Evolutionary conservation across 352 stramenopile species (phyloP).

Genomic region (Phytophthora europaea): DNA sequence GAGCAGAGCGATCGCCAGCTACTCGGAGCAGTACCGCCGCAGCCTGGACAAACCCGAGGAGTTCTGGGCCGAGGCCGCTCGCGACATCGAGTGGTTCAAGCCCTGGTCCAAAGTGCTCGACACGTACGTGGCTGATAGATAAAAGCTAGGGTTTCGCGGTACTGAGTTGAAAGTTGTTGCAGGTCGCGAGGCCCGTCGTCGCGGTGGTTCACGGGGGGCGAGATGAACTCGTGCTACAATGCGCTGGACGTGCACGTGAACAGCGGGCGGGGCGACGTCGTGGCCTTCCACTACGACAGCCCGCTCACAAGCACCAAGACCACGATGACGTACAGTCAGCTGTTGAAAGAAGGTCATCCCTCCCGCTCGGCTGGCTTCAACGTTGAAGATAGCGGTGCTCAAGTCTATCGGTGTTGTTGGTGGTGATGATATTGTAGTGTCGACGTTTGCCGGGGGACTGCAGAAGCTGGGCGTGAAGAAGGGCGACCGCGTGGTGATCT

Average conservation of each 20-base stretch:
- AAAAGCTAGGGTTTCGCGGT: not conserved
- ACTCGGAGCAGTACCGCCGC: slow-evolving; percentile 52
- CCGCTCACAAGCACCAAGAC: slow-evolving; percentile 67
- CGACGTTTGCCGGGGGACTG: slow-evolving; percentile 69
- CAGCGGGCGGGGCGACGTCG: slow-evolving; percentile 58
- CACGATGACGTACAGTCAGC: slow-evolving; percentile 76
- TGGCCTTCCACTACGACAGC: slow-evolving; percentile 72
- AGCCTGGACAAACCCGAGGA: slow-evolving; percentile 53
- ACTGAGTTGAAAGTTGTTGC: not conserved
- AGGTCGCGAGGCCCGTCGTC: slow-evolving; percentile 47
- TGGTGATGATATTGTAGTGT: slow-evolving; percentile 42
- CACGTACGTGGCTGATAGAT: slow-evolving; percentile 32
- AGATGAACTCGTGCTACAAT: slow-evolving; percentile 83
- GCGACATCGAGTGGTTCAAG: slow-evolving; percentile 67
- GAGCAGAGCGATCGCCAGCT: slow-evolving; percentile 40
- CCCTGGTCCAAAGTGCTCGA: slow-evolving; percentile 57
- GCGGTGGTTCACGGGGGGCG: slow-evolving; percentile 64
- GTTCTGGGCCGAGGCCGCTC: slow-evolving; percentile 64
- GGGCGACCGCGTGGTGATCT: slow-evolving; percentile 96
- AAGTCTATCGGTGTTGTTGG: not conserved
- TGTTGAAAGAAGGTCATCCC: slow-evolving; percentile 64
- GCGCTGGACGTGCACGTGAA: slow-evolving; percentile 68
- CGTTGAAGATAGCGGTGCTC: not conserved
- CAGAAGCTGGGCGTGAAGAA: slow-evolving; percentile 69
- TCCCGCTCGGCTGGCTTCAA: not conserved